Evolutionary conservation across 2,329 filamentous ascomycete species (phyloP), one percentile per base, ranked within the genome.

Genomic region (Elsinoe ampelina): DNA sequence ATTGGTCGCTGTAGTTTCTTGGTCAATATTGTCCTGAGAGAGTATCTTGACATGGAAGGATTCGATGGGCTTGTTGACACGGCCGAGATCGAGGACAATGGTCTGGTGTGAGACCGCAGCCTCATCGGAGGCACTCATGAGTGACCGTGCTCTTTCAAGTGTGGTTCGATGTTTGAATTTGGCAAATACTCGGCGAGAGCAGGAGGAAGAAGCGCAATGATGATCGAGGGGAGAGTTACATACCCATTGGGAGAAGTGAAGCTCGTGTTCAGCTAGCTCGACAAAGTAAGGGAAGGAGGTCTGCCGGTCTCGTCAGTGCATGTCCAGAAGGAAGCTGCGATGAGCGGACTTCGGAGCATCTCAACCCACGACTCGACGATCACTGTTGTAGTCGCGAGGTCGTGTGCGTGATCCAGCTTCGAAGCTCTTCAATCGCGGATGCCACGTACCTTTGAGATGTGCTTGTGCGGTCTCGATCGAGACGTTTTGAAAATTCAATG

Each of bases 1-100:
- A 71, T 75, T 76, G 64, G 73, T 71, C 64, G 74, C 74, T 76
- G 66, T 57, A 26, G 54, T 50, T 26, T 59, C 59, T 38, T 54
- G 45, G 59, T 61, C 60, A 61, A 58, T 56, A 58, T 50, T 52
- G 51, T 57, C 58, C 38, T 54, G 51, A 35, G 48, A 52, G 13
- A 56, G 42, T 38, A 56, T 56, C 35, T 56, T 56, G 39, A 56
- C 54, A 26, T 56, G 54, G 30, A 56, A 56, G 10, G 56, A 45
- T 32, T 58, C 56, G 45, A 45, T 38, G 10, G 56, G 56, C 20
- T 48, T 48, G 48, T 22, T 52, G 34, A 54, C 35, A 38, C 38
- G 56, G 12, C 56, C 47, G 7, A 54, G 26, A 13, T 51, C 45
- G 20, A 54, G 38, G 19, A 52, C 34, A n/a, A 58, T 58, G 13